Conservation (phyloP, 805 yeast species). For the Pichia deserticola region DNA sequence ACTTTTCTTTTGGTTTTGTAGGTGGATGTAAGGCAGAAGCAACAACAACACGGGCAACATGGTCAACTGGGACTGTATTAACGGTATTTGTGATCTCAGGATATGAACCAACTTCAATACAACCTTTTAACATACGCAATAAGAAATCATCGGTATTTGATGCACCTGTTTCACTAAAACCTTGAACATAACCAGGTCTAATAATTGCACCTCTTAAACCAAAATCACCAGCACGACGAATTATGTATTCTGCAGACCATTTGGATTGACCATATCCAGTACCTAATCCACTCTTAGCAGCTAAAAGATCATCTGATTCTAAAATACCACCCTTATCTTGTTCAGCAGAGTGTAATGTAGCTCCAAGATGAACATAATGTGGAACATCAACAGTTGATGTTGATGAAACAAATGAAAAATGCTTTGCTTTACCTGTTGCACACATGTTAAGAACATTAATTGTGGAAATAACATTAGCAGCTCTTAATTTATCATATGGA, state of each 20-base stretch:
- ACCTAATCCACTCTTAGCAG: conserved; percentile 75
- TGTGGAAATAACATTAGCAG: conserved; percentile 87
- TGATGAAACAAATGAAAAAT: conserved; percentile 87
- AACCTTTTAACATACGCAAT: conserved; percentile 89
- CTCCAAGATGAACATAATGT: conserved; percentile 71
- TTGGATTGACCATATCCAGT: conserved; percentile 97
- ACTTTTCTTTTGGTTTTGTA: conserved; percentile 32
- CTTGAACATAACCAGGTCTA: conserved; percentile 95
- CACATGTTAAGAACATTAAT: conserved; percentile 76
- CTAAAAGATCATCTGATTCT: conserved; percentile 77
- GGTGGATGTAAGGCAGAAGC: conserved; percentile 81
- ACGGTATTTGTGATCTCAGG: conserved; percentile 86
- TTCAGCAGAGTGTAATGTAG: conserved; percentile 55
- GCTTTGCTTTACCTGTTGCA: conserved; percentile 73
- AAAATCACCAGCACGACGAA: conserved; percentile 77
- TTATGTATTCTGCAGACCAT: conserved; percentile 92
- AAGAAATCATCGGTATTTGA: conserved; percentile 96
- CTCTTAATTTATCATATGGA: conserved; percentile 84
- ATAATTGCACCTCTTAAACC: conserved; percentile 87
- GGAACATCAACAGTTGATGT: conserved; percentile 89
- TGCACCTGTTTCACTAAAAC: conserved; percentile 76
- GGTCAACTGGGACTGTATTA: conserved; percentile 97
- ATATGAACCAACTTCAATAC: conserved; percentile 75
- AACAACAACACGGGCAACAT: conserved; percentile 86
- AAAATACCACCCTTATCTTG: conserved; percentile 66